These are phyloP conservation scores for Xylariaceae sp. DNA, from an alignment of 2,329 filamentous ascomycete species.

Conservation along the genomic window DNA sequence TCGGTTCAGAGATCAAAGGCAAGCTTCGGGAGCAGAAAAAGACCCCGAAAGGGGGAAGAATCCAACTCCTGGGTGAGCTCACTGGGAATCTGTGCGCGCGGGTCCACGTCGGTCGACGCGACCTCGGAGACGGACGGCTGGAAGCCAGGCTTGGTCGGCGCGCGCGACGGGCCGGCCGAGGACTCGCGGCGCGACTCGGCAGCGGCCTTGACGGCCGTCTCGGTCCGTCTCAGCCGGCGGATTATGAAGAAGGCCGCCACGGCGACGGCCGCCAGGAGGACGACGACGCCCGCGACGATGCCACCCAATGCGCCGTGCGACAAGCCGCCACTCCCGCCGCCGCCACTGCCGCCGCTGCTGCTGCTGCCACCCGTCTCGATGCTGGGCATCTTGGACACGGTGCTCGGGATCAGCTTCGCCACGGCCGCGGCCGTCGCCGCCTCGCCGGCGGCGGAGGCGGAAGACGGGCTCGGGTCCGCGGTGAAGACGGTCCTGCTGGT, in stretches of 20 bases:
- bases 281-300: slow-evolving; percentile 44
- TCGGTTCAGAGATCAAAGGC: no score
- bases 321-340: slow-evolving; percentile 23
- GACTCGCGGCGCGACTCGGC: slow-evolving; percentile 28
- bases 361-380: slow-evolving; percentile 16
- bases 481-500: slow-evolving; percentile 30
- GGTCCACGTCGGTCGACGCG: slow-evolving; percentile 35
- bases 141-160: slow-evolving; percentile 31
- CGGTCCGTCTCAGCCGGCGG: slow-evolving; percentile 39
- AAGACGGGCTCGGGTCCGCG: slow-evolving; percentile 18
- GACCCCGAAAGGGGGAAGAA: no score
- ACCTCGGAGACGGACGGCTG: slow-evolving; percentile 34
- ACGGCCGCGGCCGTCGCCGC: slow-evolving; percentile 20
- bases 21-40: no score
- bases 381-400: slow-evolving; percentile 33
- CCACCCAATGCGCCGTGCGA: slow-evolving; percentile 39
- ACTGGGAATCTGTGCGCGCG: no score
- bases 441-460: slow-evolving; percentile 13
- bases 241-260: slow-evolving; percentile 41
- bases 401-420: slow-evolving; percentile 37
- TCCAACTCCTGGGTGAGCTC: no score
- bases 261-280: slow-evolving; percentile 40
- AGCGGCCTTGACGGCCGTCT: slow-evolving; percentile 28
- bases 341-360: slow-evolving; percentile 15
- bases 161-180: slow-evolving; percentile 23